Base-by-base conservation (phyloP, 2,329 filamentous ascomycete species). In the Aulographum hederae region DNA sequence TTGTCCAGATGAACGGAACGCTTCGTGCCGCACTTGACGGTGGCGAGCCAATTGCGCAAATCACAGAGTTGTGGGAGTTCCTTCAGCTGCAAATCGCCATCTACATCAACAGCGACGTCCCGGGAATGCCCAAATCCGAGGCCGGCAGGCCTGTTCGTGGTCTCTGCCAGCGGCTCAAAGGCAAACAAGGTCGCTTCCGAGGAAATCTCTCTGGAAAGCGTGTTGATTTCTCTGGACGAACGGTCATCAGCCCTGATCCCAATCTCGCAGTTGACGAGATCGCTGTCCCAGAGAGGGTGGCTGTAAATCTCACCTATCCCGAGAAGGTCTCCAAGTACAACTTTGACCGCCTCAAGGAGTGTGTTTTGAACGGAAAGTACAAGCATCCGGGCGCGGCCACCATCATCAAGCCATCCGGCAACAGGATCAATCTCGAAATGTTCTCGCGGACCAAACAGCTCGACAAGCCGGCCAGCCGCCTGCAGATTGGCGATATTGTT, bases 41-140 rank as follows among this genome's bases (percentile, higher is more conserved):
- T 42, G 86, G 86, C 6, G 79, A 85, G 11, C 73, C 82, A 0
- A 67, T 98, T 2, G 71, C 78, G 41, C 91, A 81, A 1, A 79
- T 95, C 34, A 91, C 95, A 74, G 89, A 98, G 50, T 84, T 93
- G 44, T 98, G 89, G 89, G 89, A 98, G 48, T 95, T 86, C 46
- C 61, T 98, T 37, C 86, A 95, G 47, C 67, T 93, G 6, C 85
- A 95, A 46, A 79, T 95, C 37, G 89, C 86, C 37, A 84, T 95
- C 66, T 95, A 98, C 51, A 86, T 98, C 52, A 95, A 98, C 58
- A 93, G 85, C 39, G 85, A 94, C 44, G 75, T 92, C 2, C 89
- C 89, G 0, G 86, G 86, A 18, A 66, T 98, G n/a, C 76, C 85
- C 43, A 82, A 91, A 44, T 76, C 76, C 10, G 80, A 82, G 6